These are phyloP conservation scores for Mycena leptocephala DNA, from an alignment of 768 basidiomycete genomes.

Conservation along the genomic window DNA sequence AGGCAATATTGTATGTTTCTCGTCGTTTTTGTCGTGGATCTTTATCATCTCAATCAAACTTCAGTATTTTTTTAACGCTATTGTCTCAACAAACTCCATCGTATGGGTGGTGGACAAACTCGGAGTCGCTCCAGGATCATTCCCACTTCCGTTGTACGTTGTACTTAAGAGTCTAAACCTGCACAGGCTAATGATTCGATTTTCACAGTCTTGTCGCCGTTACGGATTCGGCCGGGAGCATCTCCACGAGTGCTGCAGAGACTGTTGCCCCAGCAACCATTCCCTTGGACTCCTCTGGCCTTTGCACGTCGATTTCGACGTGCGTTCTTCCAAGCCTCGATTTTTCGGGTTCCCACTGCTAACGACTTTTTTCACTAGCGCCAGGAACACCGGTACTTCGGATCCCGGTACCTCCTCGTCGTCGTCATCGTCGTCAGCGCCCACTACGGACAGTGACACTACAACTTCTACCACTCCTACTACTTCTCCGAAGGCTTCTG, in stretches of 20 bases:
- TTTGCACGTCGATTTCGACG: background rate
- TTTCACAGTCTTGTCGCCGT: background rate
- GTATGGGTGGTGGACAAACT: background rate
- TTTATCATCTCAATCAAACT: background rate
- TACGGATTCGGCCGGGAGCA: background rate
- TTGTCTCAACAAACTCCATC: background rate
- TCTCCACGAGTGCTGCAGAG: background rate
- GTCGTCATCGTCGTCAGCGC: background rate
- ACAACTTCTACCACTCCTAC: background rate
- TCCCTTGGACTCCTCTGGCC: background rate
- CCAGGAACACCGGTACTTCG: background rate
- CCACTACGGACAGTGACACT: background rate
- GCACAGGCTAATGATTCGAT: background rate
- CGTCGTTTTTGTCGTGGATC: background rate
- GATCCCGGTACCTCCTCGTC: background rate
- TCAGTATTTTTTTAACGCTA: background rate
- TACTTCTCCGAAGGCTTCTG: background rate
- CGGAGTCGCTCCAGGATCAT: background rate
- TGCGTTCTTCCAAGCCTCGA: background rate
- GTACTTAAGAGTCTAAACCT: background rate
- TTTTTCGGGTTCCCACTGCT: background rate
- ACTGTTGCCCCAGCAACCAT: background rate
- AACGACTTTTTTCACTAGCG: background rate
- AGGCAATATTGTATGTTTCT: background rate
- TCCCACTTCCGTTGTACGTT: conserved; percentile 7